A percentile compares a stretch with the other conserved stretches of the same genome.
These are phyloP conservation scores for Xylariaceae sp. DNA, from an alignment of 2,329 filamentous ascomycete species.

Conservation along the genomic window DNA sequence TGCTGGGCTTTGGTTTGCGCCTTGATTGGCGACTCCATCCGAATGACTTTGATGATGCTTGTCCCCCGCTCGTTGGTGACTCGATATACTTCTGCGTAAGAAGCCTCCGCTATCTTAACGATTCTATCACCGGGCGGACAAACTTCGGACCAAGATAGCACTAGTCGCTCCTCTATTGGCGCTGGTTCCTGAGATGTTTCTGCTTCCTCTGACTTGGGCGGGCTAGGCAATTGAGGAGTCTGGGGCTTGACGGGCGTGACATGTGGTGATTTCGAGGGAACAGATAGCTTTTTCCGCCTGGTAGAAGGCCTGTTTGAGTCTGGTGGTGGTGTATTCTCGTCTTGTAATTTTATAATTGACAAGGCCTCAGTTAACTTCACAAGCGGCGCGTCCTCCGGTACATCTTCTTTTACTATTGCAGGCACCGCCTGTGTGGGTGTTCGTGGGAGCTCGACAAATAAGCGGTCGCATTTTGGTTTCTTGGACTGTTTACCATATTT, in stretches of 20 bases:
- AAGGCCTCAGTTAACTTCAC: constrained; percentile 40
- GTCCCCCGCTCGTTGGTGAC: constrained; percentile 61
- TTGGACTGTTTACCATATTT: constrained; percentile 56
- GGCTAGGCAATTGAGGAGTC: constrained; percentile 14
- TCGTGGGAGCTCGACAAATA: constrained; percentile 56
- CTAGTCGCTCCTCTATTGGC: constrained; percentile 39
- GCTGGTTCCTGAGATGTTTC: constrained; percentile 14
- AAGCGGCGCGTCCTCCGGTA: constrained; percentile 32
- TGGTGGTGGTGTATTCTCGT: constrained; percentile 26
- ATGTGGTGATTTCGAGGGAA: constrained; percentile 15
- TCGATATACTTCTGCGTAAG: constrained; percentile 68
- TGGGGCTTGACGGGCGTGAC: constrained; percentile 12
- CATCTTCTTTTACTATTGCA: constrained; percentile 8
- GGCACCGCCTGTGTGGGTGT: constrained; percentile 46
- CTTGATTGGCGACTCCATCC: constrained; percentile 60
- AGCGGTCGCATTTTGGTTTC: constrained; percentile 49
- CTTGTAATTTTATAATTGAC: constrained; percentile 30
- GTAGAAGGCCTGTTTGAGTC: constrained; percentile 15
- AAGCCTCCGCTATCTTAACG: constrained; percentile 67
- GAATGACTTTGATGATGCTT: constrained; percentile 68
- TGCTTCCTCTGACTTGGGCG: constrained; percentile 8
- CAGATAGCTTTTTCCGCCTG: constrained; percentile 26
- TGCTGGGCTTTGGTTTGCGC: constrained; percentile 60
- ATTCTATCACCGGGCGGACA: constrained; percentile 57
- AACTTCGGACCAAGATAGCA: constrained; percentile 60